Evolutionary conservation across 495 filamentous ascomycete genomes (phyloP).

Genomic region (Corynascus novoguineensis): DNA sequence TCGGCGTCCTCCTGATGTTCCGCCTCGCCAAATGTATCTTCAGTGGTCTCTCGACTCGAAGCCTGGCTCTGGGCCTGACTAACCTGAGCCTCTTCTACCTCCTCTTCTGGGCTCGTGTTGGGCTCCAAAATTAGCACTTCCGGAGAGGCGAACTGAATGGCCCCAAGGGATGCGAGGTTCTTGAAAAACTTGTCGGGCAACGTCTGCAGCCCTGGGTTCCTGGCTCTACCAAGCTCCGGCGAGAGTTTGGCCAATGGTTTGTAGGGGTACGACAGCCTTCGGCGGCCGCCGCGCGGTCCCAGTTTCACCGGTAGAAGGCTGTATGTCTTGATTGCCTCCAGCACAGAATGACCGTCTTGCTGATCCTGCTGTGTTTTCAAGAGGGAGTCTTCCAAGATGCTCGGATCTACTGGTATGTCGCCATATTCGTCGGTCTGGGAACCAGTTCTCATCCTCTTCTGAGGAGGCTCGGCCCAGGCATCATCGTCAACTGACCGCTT

Average conservation of each 20-base stretch:
- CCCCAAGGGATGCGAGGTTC: neutral
- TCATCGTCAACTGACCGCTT: constrained; percentile 20
- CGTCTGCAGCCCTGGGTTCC: constrained; percentile 30
- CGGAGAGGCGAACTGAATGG: neutral
- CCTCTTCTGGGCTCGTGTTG: constrained; percentile 25
- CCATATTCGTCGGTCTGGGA: neutral
- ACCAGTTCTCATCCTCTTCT: constrained; percentile 17
- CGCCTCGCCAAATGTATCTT: neutral
- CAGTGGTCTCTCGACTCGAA: neutral
- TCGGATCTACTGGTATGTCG: constrained; percentile 18
- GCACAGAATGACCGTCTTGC: constrained; percentile 20
- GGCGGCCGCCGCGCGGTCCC: constrained; percentile 14
- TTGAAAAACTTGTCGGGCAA: constrained; percentile 26
- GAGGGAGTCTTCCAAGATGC: neutral
- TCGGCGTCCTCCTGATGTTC: neutral
- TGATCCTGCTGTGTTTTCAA: neutral
- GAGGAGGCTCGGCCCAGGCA: neutral
- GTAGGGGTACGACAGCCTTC: constrained; percentile 6
- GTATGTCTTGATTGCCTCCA: constrained; percentile 30
- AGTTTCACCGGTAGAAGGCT: constrained; percentile 24
- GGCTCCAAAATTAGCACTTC: constrained; percentile 23
- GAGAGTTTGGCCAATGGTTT: constrained; percentile 22
- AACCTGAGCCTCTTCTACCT: neutral
- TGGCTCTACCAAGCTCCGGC: constrained; percentile 20
- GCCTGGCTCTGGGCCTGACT: neutral